A percentile compares a stretch with the other conserved stretches of the same genome.
Evolutionary conservation across 2,329 filamentous ascomycete genomes (phyloP).

Genomic region (Aspergillus oerlinghausenensis): DNA sequence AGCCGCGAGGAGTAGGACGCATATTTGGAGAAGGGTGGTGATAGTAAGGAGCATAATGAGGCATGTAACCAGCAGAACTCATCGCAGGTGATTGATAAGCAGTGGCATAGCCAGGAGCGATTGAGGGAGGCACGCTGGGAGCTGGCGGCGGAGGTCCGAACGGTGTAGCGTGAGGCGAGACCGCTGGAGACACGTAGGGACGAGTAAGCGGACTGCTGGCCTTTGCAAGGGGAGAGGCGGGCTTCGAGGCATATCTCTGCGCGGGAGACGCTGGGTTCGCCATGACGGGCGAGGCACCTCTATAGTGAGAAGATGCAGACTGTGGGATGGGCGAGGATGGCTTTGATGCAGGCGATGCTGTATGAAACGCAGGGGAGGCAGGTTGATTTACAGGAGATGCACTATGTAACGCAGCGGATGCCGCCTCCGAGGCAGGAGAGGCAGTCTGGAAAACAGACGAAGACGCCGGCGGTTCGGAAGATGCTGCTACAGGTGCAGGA

Average conservation of each 20-base stretch:
- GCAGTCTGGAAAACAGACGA: neutral
- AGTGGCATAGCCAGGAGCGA: slow-evolving; percentile 23
- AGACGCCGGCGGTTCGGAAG: neutral
- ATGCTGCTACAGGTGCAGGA: slow-evolving; percentile 7
- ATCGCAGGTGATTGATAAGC: slow-evolving; percentile 34
- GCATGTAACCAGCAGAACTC: slow-evolving; percentile 28
- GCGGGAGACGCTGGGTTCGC: slow-evolving; percentile 6
- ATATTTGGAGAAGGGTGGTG: slow-evolving; percentile 25
- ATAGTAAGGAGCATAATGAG: slow-evolving; percentile 29
- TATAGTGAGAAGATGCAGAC: slow-evolving; percentile 10
- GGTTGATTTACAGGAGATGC: slow-evolving; percentile 7
- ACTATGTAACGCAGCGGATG: slow-evolving; percentile 10
- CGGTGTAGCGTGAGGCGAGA: slow-evolving; percentile 30
- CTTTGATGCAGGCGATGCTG: neutral
- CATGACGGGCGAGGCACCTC: slow-evolving; percentile 7
- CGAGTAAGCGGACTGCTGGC: slow-evolving; percentile 34
- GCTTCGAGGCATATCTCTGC: slow-evolving; percentile 16
- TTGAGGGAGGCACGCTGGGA: slow-evolving; percentile 21
- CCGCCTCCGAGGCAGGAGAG: slow-evolving; percentile 8
- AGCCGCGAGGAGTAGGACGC: slow-evolving; percentile 26
- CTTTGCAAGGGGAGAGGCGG: slow-evolving; percentile 27
- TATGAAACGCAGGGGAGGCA: slow-evolving; percentile 9
- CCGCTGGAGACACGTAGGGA: slow-evolving; percentile 33
- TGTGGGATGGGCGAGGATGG: neutral
- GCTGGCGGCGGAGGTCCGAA: slow-evolving; percentile 19